Evolutionary conservation across 2,329 filamentous ascomycete species (phyloP), one percentile per base, ranked within the genome.

Genomic region (Didymella glomerata): DNA sequence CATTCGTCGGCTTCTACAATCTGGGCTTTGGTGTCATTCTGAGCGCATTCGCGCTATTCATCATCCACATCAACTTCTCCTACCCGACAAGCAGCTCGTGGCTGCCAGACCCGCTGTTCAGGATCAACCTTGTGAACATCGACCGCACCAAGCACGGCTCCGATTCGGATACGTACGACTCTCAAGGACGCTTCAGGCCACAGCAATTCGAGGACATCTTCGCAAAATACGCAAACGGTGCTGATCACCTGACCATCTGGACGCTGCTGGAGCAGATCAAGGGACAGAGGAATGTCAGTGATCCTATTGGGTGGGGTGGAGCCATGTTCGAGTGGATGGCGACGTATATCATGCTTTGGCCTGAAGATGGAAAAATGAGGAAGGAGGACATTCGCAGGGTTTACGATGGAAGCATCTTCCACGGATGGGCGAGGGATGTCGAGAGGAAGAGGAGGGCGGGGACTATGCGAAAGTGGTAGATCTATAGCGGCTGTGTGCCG

Each of bases 371-470:
- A 0, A 76, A 77, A 49, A 80, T 87, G 74, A 79, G 73, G 67
- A 88, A 88, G 72, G 84, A 88, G 45, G 85, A 88, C 52, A 77
- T 85, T 18, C 70, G 83, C n/a, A 68, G 79, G 8, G 74, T 85
- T 6, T 85, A 81, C 63, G 82, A 85, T 68, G 83, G 84, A 9
- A 83, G 82, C 67, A 77, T 84, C 41, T 85, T 83, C 62, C 81
- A 82, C 20, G 63, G 38, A 25, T 59, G 56, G 56, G 56, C 56
- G 11, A 27, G 46, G 13, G 56, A 59, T 10, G 51, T 53, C 3
- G 56, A 54, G 45, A 30, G 40, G 45, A 59, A 59, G 50, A 59
- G 50, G 50, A 54, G 20, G 25, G 32, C 14, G 25, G 56, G 56
- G 36, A 45, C 32, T 2, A 59, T 59, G 56, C 18, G 56, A 13